These are phyloP conservation scores for Mariannaea sp. DNA, from an alignment of 2,329 filamentous ascomycete genomes.

Conservation along the genomic window DNA sequence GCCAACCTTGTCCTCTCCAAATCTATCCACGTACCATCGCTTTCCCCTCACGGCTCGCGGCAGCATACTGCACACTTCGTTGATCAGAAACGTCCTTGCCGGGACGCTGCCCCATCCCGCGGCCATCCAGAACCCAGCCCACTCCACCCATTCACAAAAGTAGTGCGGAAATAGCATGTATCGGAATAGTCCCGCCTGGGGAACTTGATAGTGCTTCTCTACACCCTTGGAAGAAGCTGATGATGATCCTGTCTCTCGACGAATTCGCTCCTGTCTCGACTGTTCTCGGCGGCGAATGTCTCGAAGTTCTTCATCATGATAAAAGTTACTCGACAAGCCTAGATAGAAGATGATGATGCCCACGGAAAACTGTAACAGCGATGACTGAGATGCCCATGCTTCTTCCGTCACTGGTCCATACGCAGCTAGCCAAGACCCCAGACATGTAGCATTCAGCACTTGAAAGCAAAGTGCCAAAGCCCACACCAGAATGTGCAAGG, in stretches of 20 bases:
- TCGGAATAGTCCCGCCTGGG: slow-evolving; percentile 79
- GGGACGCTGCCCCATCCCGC: slow-evolving; percentile 71
- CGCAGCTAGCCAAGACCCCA: slow-evolving; percentile 82
- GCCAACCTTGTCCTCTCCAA: slow-evolving; percentile 81
- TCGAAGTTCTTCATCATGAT: slow-evolving; percentile 87
- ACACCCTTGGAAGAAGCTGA: slow-evolving; percentile 36
- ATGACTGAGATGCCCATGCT: slow-evolving; percentile 52
- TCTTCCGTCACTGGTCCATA: slow-evolving; percentile 70
- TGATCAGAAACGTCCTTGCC: slow-evolving; percentile 80
- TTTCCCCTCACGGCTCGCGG: slow-evolving; percentile 81
- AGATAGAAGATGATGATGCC: slow-evolving; percentile 78
- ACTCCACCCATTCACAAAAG: slow-evolving; percentile 96
- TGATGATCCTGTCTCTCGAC: slow-evolving; percentile 40
- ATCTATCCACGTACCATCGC: slow-evolving; percentile 85
- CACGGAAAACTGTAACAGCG: slow-evolving; percentile 55
- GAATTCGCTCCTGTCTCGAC: slow-evolving; percentile 53
- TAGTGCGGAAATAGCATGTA: slow-evolving; percentile 91
- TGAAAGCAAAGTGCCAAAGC: slow-evolving; percentile 73
- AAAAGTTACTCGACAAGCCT: slow-evolving; percentile 80
- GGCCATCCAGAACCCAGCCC: slow-evolving; percentile 85
- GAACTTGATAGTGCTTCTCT: slow-evolving; percentile 86
- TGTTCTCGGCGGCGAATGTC: slow-evolving; percentile 78
- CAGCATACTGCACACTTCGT: slow-evolving; percentile 88
- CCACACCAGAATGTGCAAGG: slow-evolving; percentile 76
- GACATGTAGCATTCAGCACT: slow-evolving; percentile 74